Evolutionary conservation across 2,329 filamentous ascomycete genomes (phyloP), one percentile per base, ranked within the genome.

Genomic region (Didymella keratinophila): DNA sequence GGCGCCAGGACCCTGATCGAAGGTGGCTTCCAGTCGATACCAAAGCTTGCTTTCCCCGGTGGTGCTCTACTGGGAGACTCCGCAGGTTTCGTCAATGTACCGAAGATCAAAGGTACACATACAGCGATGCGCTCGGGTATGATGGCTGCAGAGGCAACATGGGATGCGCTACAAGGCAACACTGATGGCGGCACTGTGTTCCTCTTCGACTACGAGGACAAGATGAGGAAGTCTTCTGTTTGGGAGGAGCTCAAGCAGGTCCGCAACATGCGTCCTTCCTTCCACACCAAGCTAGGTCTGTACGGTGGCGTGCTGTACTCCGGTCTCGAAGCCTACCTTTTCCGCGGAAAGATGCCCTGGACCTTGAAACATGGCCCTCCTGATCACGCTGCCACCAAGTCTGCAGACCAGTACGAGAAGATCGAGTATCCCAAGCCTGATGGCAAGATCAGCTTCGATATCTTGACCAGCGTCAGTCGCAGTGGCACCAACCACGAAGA

Each of bases 401-500:
- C 83, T 7, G 94, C 94, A 14, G 90, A 93, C 67, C 77, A 90
- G 72, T 94, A 87, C 79, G 80, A 84, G 68, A 96, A 95, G 82
- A 98, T 99, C 71, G 92, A 96, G 74, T 99, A 99, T 73, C 91
- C 92, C 53, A 99, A 98, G 81, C 95, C 95, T 1, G 95, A 99
- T 75, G 93, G 93, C 67, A 90, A 96, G 80, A 89, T 99, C 76
- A 92, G 88, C 64, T 99, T 99, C 74, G 95, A 99, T 76, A 96
- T 99, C 66, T 79, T 99, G 74, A 99, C 95, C 2, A 96, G 91
- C 71, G 95, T 99, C 14, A 96, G 90, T 66, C 88, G 95, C 56
- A 98, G 95, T 5, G 95, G 95, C 37, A 99, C 95, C 30, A 98
- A 98, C 80, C 95, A 99, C 79, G 95, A 98, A 78, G 95, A 99